phyloP scores from a whole-genome alignment of 371 early-diverging fungal genomes.

The Nosema muscidifuracis region DNA sequence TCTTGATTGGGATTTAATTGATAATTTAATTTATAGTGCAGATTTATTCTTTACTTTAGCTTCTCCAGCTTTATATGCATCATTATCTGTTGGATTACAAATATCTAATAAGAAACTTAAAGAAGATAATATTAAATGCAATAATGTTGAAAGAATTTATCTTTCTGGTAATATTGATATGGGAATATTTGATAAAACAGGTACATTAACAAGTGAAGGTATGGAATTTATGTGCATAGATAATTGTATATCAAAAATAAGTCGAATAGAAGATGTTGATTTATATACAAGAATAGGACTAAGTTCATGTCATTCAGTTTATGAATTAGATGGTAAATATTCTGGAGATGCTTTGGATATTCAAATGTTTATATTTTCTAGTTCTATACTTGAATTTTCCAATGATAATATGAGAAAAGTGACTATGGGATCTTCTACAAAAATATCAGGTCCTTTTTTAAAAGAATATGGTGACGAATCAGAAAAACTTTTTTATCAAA shows the following conservation, averaged over 20 bases:
- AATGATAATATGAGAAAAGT: conserved; percentile 53
- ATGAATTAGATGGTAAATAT: conserved; percentile 74
- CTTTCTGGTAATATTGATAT: conserved; percentile 85
- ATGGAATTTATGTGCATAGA: conserved; percentile 84
- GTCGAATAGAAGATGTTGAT: conserved; percentile 12
- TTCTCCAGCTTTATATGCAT: conserved; percentile 72
- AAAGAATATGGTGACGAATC: conserved; percentile 22
- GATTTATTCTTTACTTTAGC: conserved; percentile 56
- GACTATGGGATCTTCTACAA: not conserved
- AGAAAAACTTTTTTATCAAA: conserved; percentile 23
- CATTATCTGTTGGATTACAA: conserved; percentile 84
- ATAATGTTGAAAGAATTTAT: conserved; percentile 81
- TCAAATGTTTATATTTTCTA: conserved; percentile 90
- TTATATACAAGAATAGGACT: conserved; percentile 65
- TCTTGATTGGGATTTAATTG: not conserved
- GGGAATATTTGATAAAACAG: conserved; percentile 98
- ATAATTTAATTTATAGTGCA: conserved; percentile 33
- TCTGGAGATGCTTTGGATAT: conserved; percentile 95
- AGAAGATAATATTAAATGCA: conserved; percentile 77
- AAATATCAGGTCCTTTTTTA: conserved; percentile 25
- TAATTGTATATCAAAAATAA: not conserved
- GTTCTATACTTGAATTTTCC: conserved; percentile 37
- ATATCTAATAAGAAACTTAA: conserved; percentile 80
- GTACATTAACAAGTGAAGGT: conserved; percentile 93
- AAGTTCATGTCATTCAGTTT: conserved; percentile 88